Conservation (phyloP, 148 eudicot genomes). For the Fallopia convolvulus region DNA sequence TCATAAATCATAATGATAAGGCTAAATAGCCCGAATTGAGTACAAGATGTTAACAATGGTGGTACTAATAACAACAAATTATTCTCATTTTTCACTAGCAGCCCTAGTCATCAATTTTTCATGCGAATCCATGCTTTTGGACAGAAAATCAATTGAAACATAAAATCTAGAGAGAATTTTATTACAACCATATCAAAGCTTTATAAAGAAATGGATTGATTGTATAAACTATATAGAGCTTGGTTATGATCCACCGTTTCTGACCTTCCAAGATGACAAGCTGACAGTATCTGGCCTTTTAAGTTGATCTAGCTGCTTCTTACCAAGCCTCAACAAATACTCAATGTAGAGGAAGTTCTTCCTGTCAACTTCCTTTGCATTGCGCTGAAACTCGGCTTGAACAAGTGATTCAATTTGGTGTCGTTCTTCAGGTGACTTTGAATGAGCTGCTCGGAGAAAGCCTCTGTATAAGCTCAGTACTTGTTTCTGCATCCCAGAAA, state of each 20-base stretch:
- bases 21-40: not conserved
- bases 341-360: constrained; percentile 78
- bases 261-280: constrained; percentile 44
- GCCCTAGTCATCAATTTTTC: not conserved
- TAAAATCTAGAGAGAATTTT: not conserved
- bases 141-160: not conserved
- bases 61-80: not conserved
- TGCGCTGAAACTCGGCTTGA: constrained; percentile 66
- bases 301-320: constrained; percentile 83
- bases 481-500: constrained; percentile 92
- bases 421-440: constrained; percentile 64
- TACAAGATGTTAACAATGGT: not conserved
- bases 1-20: not conserved
- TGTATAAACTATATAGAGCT: not conserved
- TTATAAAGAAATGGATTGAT: not conserved
- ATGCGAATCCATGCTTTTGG: not conserved
- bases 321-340: constrained; percentile 73
- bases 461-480: constrained; percentile 76
- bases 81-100: not conserved
- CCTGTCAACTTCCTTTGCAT: constrained; percentile 63
- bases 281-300: constrained; percentile 62
- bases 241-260: constrained; percentile 1
- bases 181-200: not conserved
- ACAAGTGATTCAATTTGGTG: constrained; percentile 49
- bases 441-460: constrained; percentile 72